These are phyloP conservation scores for Spatholobus suberectus DNA, from an alignment of 306 rosid species.

Conservation along the genomic window DNA sequence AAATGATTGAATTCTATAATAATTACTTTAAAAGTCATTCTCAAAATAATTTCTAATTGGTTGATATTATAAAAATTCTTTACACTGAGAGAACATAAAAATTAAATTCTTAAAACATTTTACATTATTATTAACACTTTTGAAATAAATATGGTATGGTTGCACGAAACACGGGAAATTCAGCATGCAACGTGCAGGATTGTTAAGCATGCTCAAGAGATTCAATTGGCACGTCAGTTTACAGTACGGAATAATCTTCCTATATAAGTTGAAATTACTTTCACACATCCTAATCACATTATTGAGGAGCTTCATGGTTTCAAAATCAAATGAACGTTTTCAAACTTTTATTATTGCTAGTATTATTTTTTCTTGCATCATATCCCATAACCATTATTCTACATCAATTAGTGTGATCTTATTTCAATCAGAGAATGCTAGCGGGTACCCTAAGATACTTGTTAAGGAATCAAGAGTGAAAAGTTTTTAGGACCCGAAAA, in stretches of 20 bases:
- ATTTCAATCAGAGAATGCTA: background rate
- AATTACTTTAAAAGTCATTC: too few relatives aligned
- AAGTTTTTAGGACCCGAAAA: background rate
- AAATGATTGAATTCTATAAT: too few relatives aligned
- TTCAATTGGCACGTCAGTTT: background rate
- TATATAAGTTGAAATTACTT: slow-evolving; percentile 20
- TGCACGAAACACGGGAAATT: background rate
- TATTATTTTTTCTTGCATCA: background rate
- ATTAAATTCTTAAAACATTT: too few relatives aligned
- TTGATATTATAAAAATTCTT: too few relatives aligned
- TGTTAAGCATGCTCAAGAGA: background rate
- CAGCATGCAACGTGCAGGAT: background rate
- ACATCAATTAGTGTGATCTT: slow-evolving; percentile 31
- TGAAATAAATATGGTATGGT: background rate
- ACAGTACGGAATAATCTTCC: slow-evolving; percentile 7
- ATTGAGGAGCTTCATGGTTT: slow-evolving; percentile 26
- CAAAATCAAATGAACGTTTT: slow-evolving; percentile 41
- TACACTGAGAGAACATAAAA: too few relatives aligned
- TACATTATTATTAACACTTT: too few relatives aligned
- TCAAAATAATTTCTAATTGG: too few relatives aligned
- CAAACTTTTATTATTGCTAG: background rate
- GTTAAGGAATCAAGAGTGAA: background rate
- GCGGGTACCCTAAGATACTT: background rate
- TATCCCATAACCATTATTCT: slow-evolving; percentile 34
- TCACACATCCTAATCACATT: slow-evolving; percentile 23